These are phyloP conservation scores for Pythium plurisporium DNA, from an alignment of 352 stramenopile genomes.

Conservation along the genomic window DNA sequence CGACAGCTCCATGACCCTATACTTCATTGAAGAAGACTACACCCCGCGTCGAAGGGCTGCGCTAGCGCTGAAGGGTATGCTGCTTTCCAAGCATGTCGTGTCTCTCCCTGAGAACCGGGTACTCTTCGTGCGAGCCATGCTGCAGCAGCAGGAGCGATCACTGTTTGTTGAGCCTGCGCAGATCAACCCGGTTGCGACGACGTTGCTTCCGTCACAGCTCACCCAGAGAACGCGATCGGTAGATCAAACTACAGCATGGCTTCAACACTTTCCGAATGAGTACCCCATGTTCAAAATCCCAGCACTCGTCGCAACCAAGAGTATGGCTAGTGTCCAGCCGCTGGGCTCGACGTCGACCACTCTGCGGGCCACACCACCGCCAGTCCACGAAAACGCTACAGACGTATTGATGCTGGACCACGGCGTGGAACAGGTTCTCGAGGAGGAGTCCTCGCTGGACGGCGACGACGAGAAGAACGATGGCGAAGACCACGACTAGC, in stretches of 20 bases:
- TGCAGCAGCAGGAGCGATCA: slow-evolving; percentile 81
- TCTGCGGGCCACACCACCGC: background rate
- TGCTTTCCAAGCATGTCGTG: slow-evolving; percentile 76
- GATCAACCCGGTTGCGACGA: slow-evolving; percentile 9
- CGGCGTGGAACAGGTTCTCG: slow-evolving; percentile 10
- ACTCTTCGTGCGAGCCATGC: slow-evolving; percentile 78
- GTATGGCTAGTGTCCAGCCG: slow-evolving; percentile 18
- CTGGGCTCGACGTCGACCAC: background rate
- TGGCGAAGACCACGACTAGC: slow-evolving; percentile 13
- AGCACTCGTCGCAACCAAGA: slow-evolving; percentile 11
- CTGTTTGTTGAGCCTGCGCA: slow-evolving; percentile 54
- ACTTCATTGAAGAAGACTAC: slow-evolving; percentile 78
- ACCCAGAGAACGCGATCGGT: slow-evolving; percentile 36
- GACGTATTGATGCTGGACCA: background rate
- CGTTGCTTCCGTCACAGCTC: slow-evolving; percentile 21
- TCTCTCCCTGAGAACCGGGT: slow-evolving; percentile 68
- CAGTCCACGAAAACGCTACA: background rate
- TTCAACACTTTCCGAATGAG: slow-evolving; percentile 36
- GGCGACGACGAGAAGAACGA: background rate
- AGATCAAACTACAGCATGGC: slow-evolving; percentile 36
- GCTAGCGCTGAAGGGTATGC: slow-evolving; percentile 49
- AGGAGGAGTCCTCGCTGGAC: slow-evolving; percentile 4
- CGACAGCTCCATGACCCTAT: slow-evolving; percentile 37
- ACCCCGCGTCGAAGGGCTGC: slow-evolving; percentile 33
- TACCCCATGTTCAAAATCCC: slow-evolving; percentile 72